Conservation (phyloP, 148 eudicot genomes). For the Nepenthes mirabilis region DNA sequence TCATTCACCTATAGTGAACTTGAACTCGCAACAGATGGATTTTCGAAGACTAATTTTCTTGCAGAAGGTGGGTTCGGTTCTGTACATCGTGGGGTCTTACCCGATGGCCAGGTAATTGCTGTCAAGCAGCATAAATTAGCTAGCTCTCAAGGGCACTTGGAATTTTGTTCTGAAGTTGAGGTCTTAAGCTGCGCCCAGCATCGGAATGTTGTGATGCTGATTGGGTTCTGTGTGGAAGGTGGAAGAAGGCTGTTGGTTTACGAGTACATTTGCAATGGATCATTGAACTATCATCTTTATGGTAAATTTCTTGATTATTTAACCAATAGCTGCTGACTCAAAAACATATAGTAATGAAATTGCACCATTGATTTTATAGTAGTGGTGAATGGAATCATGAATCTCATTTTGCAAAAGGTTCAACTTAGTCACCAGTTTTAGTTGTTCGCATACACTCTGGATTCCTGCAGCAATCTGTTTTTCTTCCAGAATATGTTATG, state of each 20-base stretch:
- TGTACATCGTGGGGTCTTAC: slow-evolving; percentile 63
- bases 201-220: slow-evolving; percentile 79
- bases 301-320: slow-evolving; percentile 26
- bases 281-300: slow-evolving; percentile 77
- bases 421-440: too few species aligned
- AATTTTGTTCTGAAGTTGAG: slow-evolving; percentile 85
- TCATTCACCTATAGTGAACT: slow-evolving; percentile 61
- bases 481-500: too few species aligned
- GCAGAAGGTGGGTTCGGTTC: slow-evolving; percentile 93
- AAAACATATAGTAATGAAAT: too few species aligned
- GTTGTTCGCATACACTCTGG: too few species aligned
- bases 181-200: slow-evolving; percentile 89
- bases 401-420: too few species aligned
- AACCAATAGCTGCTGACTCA: not conserved
- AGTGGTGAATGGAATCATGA: too few species aligned
- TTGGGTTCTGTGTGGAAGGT: slow-evolving; percentile 74
- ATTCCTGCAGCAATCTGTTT: too few species aligned
- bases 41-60: slow-evolving; percentile 51
- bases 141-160: slow-evolving; percentile 77
- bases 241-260: slow-evolving; percentile 64
- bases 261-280: slow-evolving; percentile 77
- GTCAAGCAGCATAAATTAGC: slow-evolving; percentile 77
- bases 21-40: slow-evolving; percentile 57
- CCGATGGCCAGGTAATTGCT: slow-evolving; percentile 65
- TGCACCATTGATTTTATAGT: too few species aligned